Percentiles rank a stretch among this genome's conserved stretches.
These are phyloP conservation scores for Trichoderma sp. DNA, from an alignment of 2,329 filamentous ascomycete genomes.

Conservation along the genomic window DNA sequence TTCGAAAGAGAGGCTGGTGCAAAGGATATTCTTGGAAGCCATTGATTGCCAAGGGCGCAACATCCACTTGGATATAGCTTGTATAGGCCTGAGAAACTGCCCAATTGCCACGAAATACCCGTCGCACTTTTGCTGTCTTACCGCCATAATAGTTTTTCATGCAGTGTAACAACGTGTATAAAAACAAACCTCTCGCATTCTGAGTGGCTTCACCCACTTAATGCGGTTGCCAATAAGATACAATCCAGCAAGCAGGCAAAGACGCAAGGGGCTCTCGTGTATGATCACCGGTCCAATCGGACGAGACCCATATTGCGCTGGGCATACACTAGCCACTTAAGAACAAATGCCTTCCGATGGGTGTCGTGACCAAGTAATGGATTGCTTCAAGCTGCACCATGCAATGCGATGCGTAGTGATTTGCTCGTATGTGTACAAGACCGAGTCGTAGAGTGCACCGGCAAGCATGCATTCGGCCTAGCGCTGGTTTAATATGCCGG, in stretches of 20 bases:
- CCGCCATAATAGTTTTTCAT: background rate
- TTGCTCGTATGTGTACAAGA: background rate
- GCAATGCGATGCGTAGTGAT: background rate
- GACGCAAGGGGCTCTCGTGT: background rate
- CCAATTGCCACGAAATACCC: background rate
- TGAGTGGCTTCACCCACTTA: background rate
- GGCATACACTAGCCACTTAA: background rate
- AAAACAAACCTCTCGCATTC: background rate
- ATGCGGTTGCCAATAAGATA: background rate
- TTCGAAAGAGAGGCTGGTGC: background rate
- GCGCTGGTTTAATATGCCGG: conserved; percentile 22
- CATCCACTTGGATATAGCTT: background rate
- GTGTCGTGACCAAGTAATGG: background rate
- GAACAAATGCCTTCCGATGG: background rate
- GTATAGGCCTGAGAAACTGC: background rate
- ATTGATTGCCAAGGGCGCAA: background rate
- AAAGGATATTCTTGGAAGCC: background rate
- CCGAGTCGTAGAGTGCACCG: background rate
- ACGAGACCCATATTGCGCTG: background rate
- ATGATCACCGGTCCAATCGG: background rate
- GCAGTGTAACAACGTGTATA: background rate
- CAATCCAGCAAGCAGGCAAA: background rate
- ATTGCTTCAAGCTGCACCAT: background rate
- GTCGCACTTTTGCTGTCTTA: background rate
- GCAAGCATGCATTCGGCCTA: conserved; percentile 11